phyloP scores from a whole-genome alignment of 2,329 filamentous ascomycete genomes.

The Trichoderma atroviride region DNA sequence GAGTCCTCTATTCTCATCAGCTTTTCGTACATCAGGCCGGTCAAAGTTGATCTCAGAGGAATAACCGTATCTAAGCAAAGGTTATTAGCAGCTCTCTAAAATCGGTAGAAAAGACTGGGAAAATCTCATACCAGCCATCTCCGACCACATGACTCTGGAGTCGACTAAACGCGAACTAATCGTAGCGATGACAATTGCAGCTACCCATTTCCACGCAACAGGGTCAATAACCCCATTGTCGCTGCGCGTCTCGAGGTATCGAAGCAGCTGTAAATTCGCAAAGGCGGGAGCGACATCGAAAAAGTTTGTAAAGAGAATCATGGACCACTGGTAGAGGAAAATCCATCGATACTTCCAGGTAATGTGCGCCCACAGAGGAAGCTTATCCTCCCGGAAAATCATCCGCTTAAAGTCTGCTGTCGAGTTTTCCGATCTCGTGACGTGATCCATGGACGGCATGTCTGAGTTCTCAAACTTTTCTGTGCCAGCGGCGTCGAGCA shows the following conservation, averaged over 20 bases:
- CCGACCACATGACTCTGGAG: slow-evolving; percentile 21
- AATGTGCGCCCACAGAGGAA: slow-evolving; percentile 20
- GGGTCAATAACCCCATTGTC: slow-evolving; percentile 8
- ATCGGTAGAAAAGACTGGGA: neutral
- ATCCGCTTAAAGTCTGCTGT: slow-evolving; percentile 14
- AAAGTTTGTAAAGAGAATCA: slow-evolving; percentile 18
- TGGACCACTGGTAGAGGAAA: slow-evolving; percentile 3
- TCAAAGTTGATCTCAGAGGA: slow-evolving; percentile 15
- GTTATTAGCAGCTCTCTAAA: neutral
- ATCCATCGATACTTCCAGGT: slow-evolving; percentile 5
- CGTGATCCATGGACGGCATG: slow-evolving; percentile 8
- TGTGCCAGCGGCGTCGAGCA: slow-evolving; percentile 12
- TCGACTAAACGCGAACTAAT: slow-evolving; percentile 19
- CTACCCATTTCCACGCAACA: slow-evolving; percentile 13
- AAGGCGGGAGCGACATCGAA: slow-evolving; percentile 20
- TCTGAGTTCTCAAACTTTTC: slow-evolving; percentile 19
- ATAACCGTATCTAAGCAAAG: slow-evolving; percentile 2
- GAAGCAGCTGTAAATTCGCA: slow-evolving; percentile 19
- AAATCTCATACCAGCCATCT: slow-evolving; percentile 4
- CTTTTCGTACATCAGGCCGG: slow-evolving; percentile 19
- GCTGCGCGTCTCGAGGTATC: slow-evolving; percentile 10
- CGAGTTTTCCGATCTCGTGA: slow-evolving; percentile 5
- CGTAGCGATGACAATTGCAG: slow-evolving; percentile 14
- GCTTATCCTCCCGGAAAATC: slow-evolving; percentile 6
- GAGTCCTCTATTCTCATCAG: slow-evolving; percentile 21